A percentile compares a stretch with the other conserved stretches of the same genome.
phyloP scores from a whole-genome alignment of 768 basidiomycete species.

The Boletellus ananas region DNA sequence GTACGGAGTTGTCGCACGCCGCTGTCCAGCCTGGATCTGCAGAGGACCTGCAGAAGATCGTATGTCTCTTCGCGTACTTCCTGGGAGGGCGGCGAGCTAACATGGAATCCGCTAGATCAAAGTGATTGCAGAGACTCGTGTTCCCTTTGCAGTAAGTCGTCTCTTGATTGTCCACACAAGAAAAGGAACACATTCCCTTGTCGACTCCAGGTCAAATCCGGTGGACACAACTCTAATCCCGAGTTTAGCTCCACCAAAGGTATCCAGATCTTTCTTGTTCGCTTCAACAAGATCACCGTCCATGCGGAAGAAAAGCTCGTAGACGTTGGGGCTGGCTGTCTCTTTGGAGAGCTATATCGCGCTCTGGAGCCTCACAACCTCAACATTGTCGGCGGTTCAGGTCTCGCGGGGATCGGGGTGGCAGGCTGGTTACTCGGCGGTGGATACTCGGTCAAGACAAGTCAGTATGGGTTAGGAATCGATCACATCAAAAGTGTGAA shows the following conservation, averaged over 20 bases:
- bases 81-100: not conserved
- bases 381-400: conserved; percentile 26
- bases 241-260: conserved; percentile 33
- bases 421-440: conserved; percentile 33
- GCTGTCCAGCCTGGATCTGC: conserved; percentile 15
- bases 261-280: conserved; percentile 27
- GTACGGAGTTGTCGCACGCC: conserved; percentile 3
- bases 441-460: conserved; percentile 34
- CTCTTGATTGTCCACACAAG: not conserved
- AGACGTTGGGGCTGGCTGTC: conserved; percentile 24
- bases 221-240: conserved; percentile 29
- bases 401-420: conserved; percentile 27
- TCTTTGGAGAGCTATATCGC: conserved; percentile 29
- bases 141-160: conserved; percentile 15
- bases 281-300: conserved; percentile 21
- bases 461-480: conserved; percentile 31
- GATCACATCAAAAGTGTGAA: conserved; percentile 30
- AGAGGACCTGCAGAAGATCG: conserved; percentile 5
- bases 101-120: not conserved
- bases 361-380: conserved; percentile 4
- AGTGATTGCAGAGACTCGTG: conserved; percentile 3
- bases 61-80: not conserved
- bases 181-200: not conserved
- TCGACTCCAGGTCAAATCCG: conserved; percentile 28
- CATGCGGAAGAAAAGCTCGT: conserved; percentile 4